Percentiles rank a stretch among this genome's conserved stretches.
These are phyloP conservation scores for Schizophyllum commune DNA, from an alignment of 1,284 basidiomycete genomes.

Conservation along the genomic window DNA sequence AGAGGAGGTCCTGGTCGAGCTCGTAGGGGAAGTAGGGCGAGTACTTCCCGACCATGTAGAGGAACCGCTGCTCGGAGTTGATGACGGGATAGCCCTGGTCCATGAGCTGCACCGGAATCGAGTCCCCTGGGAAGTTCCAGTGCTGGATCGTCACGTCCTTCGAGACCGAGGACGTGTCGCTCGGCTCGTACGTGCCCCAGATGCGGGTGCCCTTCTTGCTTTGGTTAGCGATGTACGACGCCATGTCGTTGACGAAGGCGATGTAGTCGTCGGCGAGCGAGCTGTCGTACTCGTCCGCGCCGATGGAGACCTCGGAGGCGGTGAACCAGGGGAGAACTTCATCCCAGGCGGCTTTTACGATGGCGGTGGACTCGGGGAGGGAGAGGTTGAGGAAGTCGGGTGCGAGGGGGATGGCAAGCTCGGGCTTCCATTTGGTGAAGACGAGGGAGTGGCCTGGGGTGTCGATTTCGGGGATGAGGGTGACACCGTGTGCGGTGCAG, in stretches of 20 bases:
- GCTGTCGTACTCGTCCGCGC: slow-evolving; percentile 30
- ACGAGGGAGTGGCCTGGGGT: slow-evolving; percentile 29
- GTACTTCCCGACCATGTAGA: slow-evolving; percentile 30
- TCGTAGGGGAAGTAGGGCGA: slow-evolving; percentile 24
- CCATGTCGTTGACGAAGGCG: slow-evolving; percentile 29
- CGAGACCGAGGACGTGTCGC: slow-evolving; percentile 19
- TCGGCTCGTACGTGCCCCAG: slow-evolving; percentile 29
- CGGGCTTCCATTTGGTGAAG: slow-evolving; percentile 29
- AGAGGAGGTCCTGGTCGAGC: slow-evolving; percentile 22
- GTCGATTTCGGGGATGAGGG: slow-evolving; percentile 29
- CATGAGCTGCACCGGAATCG: slow-evolving; percentile 26
- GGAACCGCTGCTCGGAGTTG: slow-evolving; percentile 28
- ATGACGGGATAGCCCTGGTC: slow-evolving; percentile 26
- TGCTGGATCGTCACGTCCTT: slow-evolving; percentile 31
- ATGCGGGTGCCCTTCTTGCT: slow-evolving; percentile 28
- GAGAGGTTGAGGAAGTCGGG: slow-evolving; percentile 28
- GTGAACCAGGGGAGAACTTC: slow-evolving; percentile 32
- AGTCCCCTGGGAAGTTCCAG: slow-evolving; percentile 27
- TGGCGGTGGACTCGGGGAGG: slow-evolving; percentile 27
- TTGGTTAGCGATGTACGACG: slow-evolving; percentile 18
- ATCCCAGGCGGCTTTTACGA: slow-evolving; percentile 28
- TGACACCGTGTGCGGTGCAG: slow-evolving; percentile 24
- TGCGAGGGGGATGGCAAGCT: slow-evolving; percentile 21
- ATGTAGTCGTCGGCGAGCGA: slow-evolving; percentile 27
- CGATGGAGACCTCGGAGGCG: slow-evolving; percentile 28